These are phyloP conservation scores for Pisolithus marmoratus DNA, from an alignment of 768 basidiomycete genomes.

Conservation along the genomic window DNA sequence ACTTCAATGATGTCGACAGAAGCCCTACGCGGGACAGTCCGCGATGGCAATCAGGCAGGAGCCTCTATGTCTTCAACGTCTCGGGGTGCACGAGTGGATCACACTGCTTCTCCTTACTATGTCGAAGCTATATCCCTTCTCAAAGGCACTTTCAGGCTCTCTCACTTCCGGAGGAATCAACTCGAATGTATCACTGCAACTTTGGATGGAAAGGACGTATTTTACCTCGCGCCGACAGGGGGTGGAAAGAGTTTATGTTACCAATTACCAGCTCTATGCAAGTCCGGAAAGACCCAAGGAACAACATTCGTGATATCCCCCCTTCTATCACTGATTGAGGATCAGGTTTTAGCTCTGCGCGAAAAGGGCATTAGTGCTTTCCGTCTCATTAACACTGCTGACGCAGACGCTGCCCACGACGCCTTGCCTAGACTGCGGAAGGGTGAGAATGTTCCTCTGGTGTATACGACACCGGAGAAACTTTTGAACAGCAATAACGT, in stretches of 20 bases:
- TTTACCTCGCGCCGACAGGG: slow-evolving; percentile 95
- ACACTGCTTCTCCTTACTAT: slow-evolving; percentile 28
- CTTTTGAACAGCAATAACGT: slow-evolving; percentile 58
- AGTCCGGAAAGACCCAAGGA: slow-evolving; percentile 62
- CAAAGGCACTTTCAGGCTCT: slow-evolving; percentile 50
- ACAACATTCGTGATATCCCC: slow-evolving; percentile 91
- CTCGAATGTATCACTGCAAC: slow-evolving; percentile 80
- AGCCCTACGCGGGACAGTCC: slow-evolving; percentile 9
- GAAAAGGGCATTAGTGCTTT: slow-evolving; percentile 65
- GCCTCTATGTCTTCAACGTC: slow-evolving; percentile 1
- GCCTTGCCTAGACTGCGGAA: slow-evolving; percentile 40
- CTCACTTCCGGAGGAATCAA: slow-evolving; percentile 75
- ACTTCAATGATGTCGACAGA: slow-evolving; percentile 13
- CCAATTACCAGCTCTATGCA: slow-evolving; percentile 86
- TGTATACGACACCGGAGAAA: slow-evolving; percentile 94
- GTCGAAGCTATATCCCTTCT: slow-evolving; percentile 26
- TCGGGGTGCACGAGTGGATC: slow-evolving; percentile 17
- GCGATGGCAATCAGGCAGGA: slow-evolving; percentile 10
- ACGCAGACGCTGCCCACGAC: slow-evolving; percentile 33
- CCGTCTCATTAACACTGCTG: slow-evolving; percentile 57
- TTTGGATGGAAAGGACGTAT: slow-evolving; percentile 77
- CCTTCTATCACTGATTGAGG: slow-evolving; percentile 80
- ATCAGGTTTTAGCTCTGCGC: slow-evolving; percentile 72
- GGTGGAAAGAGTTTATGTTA: slow-evolving; percentile 88
- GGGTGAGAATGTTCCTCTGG: slow-evolving; percentile 50